These are phyloP conservation scores for Perilla frutescens DNA, from an alignment of 257 asterid species.

Conservation along the genomic window DNA sequence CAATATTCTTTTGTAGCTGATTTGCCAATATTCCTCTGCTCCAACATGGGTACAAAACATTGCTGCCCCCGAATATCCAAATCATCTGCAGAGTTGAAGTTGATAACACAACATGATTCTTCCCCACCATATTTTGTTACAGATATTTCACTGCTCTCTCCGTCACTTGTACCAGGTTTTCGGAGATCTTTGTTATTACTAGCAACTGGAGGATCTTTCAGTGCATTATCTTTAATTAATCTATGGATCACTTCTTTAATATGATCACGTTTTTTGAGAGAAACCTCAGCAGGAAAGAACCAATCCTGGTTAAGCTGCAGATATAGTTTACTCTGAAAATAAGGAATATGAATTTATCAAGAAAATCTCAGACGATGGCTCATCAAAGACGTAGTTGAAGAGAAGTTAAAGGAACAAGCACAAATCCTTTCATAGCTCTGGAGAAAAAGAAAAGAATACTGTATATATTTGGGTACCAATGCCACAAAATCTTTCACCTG, in stretches of 20 bases:
- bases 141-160: constrained; percentile 31
- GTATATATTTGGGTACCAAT: neutral
- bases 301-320: constrained; percentile 76
- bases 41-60: constrained; percentile 29
- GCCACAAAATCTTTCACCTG: neutral
- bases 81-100: constrained; percentile 34
- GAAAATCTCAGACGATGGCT: constrained; percentile 1
- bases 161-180: constrained; percentile 32
- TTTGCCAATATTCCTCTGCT: constrained; percentile 25
- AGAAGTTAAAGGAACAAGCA: constrained; percentile 12
- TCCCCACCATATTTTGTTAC: constrained; percentile 32
- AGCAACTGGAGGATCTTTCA: constrained; percentile 40
- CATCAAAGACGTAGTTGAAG: neutral
- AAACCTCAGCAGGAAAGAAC: constrained; percentile 86
- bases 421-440: constrained; percentile 11
- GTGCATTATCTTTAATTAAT: constrained; percentile 47
- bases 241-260: constrained; percentile 61
- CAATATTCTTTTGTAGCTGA: constrained; percentile 24
- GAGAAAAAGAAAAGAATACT: neutral
- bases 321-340: constrained; percentile 8
- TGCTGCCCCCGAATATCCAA: constrained; percentile 34
- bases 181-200: constrained; percentile 34
- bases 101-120: constrained; percentile 38
- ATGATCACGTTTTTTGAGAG: constrained; percentile 65
- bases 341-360: neutral